Evolutionary conservation across 2,329 filamentous ascomycete genomes (phyloP).

Genomic region (Aspergillus japonicus): DNA sequence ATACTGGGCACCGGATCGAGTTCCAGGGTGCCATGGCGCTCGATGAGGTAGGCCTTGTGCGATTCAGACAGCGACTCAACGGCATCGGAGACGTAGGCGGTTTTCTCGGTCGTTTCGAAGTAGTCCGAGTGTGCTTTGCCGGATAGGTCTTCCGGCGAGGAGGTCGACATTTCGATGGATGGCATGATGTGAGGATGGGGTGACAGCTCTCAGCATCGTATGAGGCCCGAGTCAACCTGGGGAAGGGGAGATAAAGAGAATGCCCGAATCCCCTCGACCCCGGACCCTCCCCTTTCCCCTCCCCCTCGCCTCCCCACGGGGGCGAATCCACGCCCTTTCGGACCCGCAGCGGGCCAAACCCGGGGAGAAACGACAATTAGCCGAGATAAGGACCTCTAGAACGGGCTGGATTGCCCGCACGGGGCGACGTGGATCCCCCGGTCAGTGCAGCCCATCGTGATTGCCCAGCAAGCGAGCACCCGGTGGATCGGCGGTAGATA

Average conservation of each 20-base stretch:
- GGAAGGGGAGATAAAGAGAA: neutral
- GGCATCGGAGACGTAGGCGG: neutral
- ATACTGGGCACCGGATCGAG: slow-evolving; percentile 12
- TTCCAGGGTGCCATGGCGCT: slow-evolving; percentile 10
- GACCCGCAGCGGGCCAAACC: neutral
- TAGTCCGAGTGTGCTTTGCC: neutral
- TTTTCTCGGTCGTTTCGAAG: slow-evolving; percentile 1
- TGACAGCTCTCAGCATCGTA: neutral
- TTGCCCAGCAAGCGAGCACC: neutral
- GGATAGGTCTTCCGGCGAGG: neutral
- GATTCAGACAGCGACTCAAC: neutral
- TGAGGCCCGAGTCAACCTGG: neutral
- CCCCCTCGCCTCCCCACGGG: neutral
- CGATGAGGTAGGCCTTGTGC: neutral
- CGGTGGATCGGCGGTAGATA: slow-evolving; percentile 7
- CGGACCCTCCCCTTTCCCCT: neutral
- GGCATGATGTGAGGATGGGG: neutral
- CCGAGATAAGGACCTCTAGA: neutral
- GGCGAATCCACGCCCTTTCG: neutral
- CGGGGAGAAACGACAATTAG: neutral
- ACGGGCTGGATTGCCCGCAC: neutral
- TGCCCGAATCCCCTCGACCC: neutral
- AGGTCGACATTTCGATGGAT: neutral
- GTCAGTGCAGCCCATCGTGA: neutral
- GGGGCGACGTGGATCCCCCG: neutral